These are phyloP conservation scores for Tetrahymena malaccensis DNA, from an alignment of 73 alveolate genomes.

Conservation along the genomic window DNA sequence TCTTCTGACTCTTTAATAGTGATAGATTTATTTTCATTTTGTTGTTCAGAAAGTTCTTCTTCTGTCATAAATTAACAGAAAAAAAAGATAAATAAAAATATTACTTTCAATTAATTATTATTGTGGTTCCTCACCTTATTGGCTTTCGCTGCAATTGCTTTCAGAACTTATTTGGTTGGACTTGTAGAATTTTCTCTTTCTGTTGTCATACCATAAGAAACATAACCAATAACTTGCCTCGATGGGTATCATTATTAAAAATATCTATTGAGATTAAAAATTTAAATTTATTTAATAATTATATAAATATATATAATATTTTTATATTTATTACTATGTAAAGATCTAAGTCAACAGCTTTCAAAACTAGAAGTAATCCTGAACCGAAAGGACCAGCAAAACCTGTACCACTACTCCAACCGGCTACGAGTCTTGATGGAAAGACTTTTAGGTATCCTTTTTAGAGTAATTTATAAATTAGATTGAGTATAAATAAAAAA, in stretches of 20 bases:
- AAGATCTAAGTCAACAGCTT: constrained; percentile 39
- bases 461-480: neutral
- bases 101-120: neutral
- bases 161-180: neutral
- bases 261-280: neutral
- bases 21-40: neutral
- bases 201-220: neutral
- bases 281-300: too few relatives aligned
- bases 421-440: constrained; percentile 13
- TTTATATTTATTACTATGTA: constrained; percentile 18
- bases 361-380: constrained; percentile 50
- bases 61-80: neutral
- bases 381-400: constrained; percentile 83
- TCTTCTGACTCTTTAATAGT: neutral
- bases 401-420: constrained; percentile 71
- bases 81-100: neutral
- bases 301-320: too few relatives aligned
- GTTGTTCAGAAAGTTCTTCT: neutral
- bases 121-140: neutral
- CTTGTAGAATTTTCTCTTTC: neutral
- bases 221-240: neutral
- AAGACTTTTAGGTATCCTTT: constrained; percentile 18
- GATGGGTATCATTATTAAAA: neutral
- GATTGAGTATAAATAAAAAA: neutral
- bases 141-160: neutral